Percentiles rank a stretch among this genome's conserved stretches.
These are phyloP conservation scores for Citrullus amarus DNA, from an alignment of 306 rosid species.

Conservation along the genomic window DNA sequence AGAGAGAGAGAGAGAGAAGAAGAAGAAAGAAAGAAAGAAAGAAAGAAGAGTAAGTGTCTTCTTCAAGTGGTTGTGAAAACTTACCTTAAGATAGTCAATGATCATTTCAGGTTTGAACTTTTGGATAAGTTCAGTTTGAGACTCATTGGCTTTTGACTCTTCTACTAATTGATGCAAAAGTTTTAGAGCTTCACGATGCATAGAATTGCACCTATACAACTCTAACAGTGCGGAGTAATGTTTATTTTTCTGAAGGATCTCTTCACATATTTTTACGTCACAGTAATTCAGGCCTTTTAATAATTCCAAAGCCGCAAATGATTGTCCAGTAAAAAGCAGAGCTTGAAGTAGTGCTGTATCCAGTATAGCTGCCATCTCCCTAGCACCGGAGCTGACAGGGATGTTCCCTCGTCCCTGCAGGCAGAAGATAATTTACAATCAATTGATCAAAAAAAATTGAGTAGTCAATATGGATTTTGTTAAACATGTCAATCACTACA, in stretches of 20 bases:
- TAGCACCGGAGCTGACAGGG: constrained; percentile 60
- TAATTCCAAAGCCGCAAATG: constrained; percentile 58
- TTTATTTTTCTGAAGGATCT: constrained; percentile 55
- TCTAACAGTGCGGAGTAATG: constrained; percentile 67
- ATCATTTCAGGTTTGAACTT: constrained; percentile 76
- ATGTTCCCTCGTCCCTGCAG: constrained; percentile 59
- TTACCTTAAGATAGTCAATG: constrained; percentile 94
- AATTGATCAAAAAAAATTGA: background rate
- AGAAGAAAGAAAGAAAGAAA: too few relatives aligned
- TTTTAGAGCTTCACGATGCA: constrained; percentile 89
- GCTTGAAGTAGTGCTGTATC: constrained; percentile 94
- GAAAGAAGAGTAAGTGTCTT: background rate
- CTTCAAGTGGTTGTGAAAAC: constrained; percentile 13
- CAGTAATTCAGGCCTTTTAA: constrained; percentile 78
- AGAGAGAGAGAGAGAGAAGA: too few relatives aligned
- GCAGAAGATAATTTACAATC: constrained; percentile 13
- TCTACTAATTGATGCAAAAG: constrained; percentile 73
- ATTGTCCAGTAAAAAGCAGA: constrained; percentile 80
- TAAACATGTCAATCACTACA: background rate
- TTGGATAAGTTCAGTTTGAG: constrained; percentile 37
- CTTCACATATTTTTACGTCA: constrained; percentile 78
- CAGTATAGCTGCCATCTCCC: constrained; percentile 87
- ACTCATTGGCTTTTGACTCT: constrained; percentile 53
- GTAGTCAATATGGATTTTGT: background rate
- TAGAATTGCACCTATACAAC: constrained; percentile 78